phyloP scores from a whole-genome alignment of 2,329 filamentous ascomycete genomes.

The Helotiales sp. region DNA sequence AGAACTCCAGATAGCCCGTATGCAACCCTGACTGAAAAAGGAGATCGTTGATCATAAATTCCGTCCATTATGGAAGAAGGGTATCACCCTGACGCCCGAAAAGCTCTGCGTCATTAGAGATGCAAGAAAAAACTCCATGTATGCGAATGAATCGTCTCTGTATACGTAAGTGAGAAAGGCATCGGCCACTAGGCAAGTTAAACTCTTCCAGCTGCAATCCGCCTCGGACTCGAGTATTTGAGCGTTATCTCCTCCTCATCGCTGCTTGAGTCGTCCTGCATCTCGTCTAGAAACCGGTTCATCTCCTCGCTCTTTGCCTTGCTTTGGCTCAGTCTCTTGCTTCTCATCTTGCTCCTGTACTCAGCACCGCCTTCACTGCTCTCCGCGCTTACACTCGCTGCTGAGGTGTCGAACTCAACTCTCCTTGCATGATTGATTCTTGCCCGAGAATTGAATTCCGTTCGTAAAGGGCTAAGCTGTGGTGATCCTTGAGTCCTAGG shows the following conservation, averaged over 20 bases:
- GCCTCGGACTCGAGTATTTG: conserved; percentile 37
- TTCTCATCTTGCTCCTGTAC: conserved; percentile 30
- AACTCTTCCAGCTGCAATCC: conserved; percentile 32
- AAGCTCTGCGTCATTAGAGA: conserved; percentile 27
- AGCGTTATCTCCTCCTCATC: conserved; percentile 42
- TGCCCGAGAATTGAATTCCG: conserved; percentile 38
- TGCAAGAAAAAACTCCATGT: conserved; percentile 27
- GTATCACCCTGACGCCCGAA: conserved; percentile 26
- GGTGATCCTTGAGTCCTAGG: conserved; percentile 41
- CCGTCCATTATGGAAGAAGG: conserved; percentile 18
- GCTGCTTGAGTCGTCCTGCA: conserved; percentile 42
- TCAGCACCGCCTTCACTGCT: conserved; percentile 34
- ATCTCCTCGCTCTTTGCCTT: conserved; percentile 35
- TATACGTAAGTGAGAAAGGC: conserved; percentile 16
- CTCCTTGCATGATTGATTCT: conserved; percentile 32
- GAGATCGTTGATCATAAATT: conserved; percentile 21
- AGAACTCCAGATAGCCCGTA: conserved; percentile 14
- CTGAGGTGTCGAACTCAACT: conserved; percentile 36
- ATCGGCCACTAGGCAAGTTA: conserved; percentile 21
- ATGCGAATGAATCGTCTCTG: conserved; percentile 22
- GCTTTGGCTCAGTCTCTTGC: conserved; percentile 22
- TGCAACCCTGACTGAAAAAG: conserved; percentile 18
- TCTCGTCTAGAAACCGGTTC: conserved; percentile 43
- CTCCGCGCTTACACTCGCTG: conserved; percentile 27
- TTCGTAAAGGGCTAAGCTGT: conserved; percentile 41